Conservation (phyloP, 257 asterid genomes). For the Phtheirospermum japonicum region DNA sequence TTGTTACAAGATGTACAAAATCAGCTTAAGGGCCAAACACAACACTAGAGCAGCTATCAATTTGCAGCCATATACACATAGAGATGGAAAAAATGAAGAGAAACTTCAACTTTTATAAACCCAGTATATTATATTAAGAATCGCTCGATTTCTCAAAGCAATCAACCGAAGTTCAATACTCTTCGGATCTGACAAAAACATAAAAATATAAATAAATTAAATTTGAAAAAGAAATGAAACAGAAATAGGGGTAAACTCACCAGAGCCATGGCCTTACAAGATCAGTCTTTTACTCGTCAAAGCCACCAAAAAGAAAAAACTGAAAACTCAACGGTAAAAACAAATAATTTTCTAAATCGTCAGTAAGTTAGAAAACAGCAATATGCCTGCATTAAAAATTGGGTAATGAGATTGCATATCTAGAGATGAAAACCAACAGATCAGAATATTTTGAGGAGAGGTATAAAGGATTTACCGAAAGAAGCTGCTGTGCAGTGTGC, state of each 20-base stretch:
- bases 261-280: constrained; percentile 58
- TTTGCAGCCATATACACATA: too few relatives aligned
- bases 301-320: constrained; percentile 1
- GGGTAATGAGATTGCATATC: neutral
- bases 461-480: constrained; percentile 19
- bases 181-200: constrained; percentile 29
- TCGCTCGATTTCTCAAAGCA: constrained; percentile 1
- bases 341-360: neutral
- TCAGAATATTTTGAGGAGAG: neutral
- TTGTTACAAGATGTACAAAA: neutral
- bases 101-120: neutral
- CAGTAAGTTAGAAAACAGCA: too few relatives aligned
- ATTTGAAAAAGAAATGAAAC: neutral
- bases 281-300: constrained; percentile 18
- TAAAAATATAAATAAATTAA: too few relatives aligned
- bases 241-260: constrained; percentile 37
- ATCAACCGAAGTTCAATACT: neutral
- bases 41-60: neutral
- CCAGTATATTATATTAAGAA: constrained; percentile 7
- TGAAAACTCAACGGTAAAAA: too few relatives aligned
- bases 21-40: neutral
- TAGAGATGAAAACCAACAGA: neutral
- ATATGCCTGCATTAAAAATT: too few relatives aligned
- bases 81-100: neutral
- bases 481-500: constrained; percentile 22